Evolutionary conservation across 176 grass and related monocot genomes (phyloP), one percentile per base, ranked within the genome.

Genomic region (Miscanthus lutarioriparius): DNA sequence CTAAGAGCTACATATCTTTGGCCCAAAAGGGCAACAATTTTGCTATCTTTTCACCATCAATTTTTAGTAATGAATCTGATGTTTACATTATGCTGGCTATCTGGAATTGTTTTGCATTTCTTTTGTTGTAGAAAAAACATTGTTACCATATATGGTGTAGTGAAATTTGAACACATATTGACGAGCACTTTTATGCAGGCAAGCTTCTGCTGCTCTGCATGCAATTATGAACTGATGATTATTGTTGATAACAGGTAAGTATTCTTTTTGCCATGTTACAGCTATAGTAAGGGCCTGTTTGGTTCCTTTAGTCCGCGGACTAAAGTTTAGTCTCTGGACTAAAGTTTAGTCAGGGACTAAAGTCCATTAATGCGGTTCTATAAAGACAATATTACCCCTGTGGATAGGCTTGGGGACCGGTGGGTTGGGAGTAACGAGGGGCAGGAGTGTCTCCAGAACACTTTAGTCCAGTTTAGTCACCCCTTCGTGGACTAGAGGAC

Each of bases 201-300:
- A 73, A 74, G 67, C 68, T 86, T 86, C 54, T 73, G 20, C 4
- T 28, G 5, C 32, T 22, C 28, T 73, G 40, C 10, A 14, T 74
- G 84, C 23, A 44, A 48, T 44, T 36, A 58, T 23, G 5, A 43
- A 47, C 47, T 41, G 32, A 43, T 80, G n/a, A 40, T 69, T 65
- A 27, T 82, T 32, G 47, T 22, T 28, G 64, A 75, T 82, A 69
- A 82, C 37, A 47, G 44, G 71, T 56, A 82, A 82, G 48, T 49
- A 10, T 45, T 23, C 25, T 2, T 27, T 35, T 70, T 70, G 5
- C 10, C 6, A 11, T 87, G n/a, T 59, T 36, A 15, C 35, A 19
- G 3, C 1, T 6, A 12, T 45, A 59, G 5, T 75, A 45, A n/a
- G n/a, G n/a, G n/a, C n/a, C n/a, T n/a, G n/a, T n/a, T n/a, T n/a